Evolutionary conservation across 192 early-diverging fungal genomes (phyloP).

Genomic region (Gamsiella multidivaricata): DNA sequence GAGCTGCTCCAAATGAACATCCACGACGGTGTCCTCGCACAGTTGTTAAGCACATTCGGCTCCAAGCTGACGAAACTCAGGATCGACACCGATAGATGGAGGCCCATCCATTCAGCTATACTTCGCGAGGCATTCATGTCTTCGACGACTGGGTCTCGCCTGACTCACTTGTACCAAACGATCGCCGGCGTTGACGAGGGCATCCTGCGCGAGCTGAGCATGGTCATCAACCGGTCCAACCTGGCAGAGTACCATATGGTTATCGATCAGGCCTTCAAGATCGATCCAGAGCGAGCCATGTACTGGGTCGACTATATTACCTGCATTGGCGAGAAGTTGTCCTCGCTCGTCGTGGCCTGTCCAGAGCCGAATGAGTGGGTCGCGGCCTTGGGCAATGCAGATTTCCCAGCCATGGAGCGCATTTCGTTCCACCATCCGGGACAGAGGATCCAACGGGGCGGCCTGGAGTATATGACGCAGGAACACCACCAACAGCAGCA

Average conservation of each 20-base stretch:
- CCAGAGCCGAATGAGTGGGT: conserved; percentile 6
- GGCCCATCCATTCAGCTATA: not conserved
- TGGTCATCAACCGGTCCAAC: conserved; percentile 3
- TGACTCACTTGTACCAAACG: not conserved
- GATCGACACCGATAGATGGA: not conserved
- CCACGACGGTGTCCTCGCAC: not conserved
- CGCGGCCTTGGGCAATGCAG: not conserved
- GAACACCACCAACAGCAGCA: no score
- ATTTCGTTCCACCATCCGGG: not conserved
- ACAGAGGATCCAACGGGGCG: not conserved
- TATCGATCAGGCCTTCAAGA: not conserved
- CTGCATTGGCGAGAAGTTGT: not conserved
- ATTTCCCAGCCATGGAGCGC: conserved; percentile 3
- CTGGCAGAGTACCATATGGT: not conserved
- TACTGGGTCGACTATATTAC: conserved; percentile 1
- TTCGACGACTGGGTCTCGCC: not conserved
- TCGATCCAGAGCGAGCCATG: not conserved
- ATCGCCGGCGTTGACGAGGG: conserved; percentile 1
- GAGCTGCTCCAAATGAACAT: conserved; percentile 11
- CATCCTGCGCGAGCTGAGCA: not conserved
- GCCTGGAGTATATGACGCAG: not conserved
- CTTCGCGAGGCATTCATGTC: not conserved
- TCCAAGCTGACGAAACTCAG: conserved; percentile 4
- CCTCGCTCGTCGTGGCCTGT: not conserved
- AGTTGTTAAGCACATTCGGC: not conserved